phyloP scores from a whole-genome alignment of 2,329 filamentous ascomycete species.

The Curvularia spicifera region DNA sequence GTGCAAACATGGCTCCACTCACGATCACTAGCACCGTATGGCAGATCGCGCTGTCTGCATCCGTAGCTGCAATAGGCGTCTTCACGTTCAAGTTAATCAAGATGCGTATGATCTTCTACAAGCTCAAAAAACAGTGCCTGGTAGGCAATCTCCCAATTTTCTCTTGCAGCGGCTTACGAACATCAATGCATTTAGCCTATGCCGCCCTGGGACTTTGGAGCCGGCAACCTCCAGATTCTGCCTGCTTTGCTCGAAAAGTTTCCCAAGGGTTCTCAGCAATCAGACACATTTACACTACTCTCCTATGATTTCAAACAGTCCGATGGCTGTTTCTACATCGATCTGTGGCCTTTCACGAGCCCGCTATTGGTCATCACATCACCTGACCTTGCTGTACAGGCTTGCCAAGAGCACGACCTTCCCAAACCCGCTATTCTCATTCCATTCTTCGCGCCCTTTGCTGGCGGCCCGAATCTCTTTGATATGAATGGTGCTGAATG shows the following conservation, averaged over 20 bases:
- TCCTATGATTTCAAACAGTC: constrained; percentile 12
- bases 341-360: constrained; percentile 27
- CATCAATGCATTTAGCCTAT: constrained; percentile 12
- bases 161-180: not conserved
- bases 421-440: constrained; percentile 14
- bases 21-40: not conserved
- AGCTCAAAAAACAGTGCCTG: constrained; percentile 18
- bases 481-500: constrained; percentile 24
- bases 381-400: constrained; percentile 13
- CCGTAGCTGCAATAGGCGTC: not conserved
- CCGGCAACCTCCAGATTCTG: constrained; percentile 17
- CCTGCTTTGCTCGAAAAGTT: constrained; percentile 13
- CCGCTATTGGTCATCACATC: constrained; percentile 21
- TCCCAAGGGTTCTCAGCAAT: constrained; percentile 17
- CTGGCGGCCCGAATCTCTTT: constrained; percentile 22
- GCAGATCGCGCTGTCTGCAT: constrained; percentile 8
- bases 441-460: constrained; percentile 21
- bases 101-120: constrained; percentile 17
- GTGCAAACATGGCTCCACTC: not conserved
- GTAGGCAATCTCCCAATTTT: constrained; percentile 1
- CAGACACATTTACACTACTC: constrained; percentile 14
- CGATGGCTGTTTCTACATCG: constrained; percentile 16
- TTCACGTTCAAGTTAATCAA: constrained; percentile 15
- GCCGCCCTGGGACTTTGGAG: constrained; percentile 19
- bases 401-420: constrained; percentile 15